Percentiles rank a stretch among this genome's conserved stretches.
Conservation (phyloP, 768 basidiomycete genomes). For the Pleurotus giganteus region DNA sequence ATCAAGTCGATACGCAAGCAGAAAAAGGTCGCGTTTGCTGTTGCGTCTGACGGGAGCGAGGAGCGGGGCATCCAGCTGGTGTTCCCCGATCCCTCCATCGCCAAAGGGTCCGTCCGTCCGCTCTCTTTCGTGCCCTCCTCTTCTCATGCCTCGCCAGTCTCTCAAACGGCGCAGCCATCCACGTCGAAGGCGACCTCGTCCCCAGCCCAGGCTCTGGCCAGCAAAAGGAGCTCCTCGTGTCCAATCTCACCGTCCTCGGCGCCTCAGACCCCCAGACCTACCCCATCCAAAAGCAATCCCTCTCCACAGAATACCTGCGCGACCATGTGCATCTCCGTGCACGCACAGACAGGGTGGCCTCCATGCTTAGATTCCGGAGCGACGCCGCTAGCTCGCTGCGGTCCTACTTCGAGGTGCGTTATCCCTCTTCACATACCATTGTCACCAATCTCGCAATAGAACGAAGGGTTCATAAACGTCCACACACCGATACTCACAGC, state of each 20-base stretch:
- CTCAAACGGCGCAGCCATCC: slow-evolving; percentile 40
- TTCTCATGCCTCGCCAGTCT: slow-evolving; percentile 24
- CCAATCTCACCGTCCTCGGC: slow-evolving; percentile 42
- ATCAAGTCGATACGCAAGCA: slow-evolving; percentile 82
- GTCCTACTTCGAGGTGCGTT: slow-evolving; percentile 68
- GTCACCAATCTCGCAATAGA: slow-evolving; percentile 35
- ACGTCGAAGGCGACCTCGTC: slow-evolving; percentile 41
- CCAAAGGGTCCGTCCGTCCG: slow-evolving; percentile 25
- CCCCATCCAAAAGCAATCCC: slow-evolving; percentile 88
- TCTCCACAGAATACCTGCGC: slow-evolving; percentile 77
- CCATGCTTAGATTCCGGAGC: slow-evolving; percentile 76
- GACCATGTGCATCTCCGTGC: slow-evolving; percentile 88
- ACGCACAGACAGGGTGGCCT: slow-evolving; percentile 67
- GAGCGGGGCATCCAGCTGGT: slow-evolving; percentile 76
- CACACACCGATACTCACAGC: slow-evolving; percentile 89
- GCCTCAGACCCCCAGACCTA: slow-evolving; percentile 66
- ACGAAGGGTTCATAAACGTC: slow-evolving; percentile 72
- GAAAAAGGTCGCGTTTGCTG: slow-evolving; percentile 85
- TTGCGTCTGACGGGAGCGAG: slow-evolving; percentile 79
- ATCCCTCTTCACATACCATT: slow-evolving; percentile 1
- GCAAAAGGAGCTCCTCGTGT: slow-evolving; percentile 45
- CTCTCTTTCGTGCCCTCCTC: background rate
- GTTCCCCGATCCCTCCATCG: slow-evolving; percentile 39
- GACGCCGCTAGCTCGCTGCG: slow-evolving; percentile 53
- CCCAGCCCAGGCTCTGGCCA: slow-evolving; percentile 44